These are phyloP conservation scores for Vitis hybrid DNA, from an alignment of 177 flowering plant genomes.

Conservation along the genomic window DNA sequence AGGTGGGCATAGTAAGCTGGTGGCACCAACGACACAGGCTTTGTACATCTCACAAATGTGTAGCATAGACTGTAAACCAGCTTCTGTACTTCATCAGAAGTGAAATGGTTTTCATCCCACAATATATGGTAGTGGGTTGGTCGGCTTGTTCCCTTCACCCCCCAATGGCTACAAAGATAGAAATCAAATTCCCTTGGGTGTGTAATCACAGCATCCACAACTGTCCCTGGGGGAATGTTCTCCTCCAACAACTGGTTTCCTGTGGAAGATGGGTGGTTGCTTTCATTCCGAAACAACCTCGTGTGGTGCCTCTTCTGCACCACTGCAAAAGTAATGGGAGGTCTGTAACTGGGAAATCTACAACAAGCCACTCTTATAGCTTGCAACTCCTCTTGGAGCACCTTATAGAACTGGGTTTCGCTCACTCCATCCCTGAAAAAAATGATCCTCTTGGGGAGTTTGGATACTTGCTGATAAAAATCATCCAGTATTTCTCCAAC, in stretches of 20 bases:
- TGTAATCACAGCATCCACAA: conserved; percentile 80
- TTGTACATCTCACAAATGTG: conserved; percentile 90
- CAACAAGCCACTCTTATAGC: conserved; percentile 70
- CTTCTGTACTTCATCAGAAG: conserved; percentile 86
- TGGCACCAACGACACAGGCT: conserved; percentile 92
- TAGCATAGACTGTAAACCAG: conserved; percentile 79
- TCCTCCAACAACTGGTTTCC: conserved; percentile 36
- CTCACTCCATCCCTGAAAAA: conserved; percentile 96
- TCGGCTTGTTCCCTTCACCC: conserved; percentile 90
- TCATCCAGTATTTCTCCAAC: conserved; percentile 72
- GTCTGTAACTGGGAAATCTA: conserved; percentile 55
- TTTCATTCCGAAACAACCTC: conserved; percentile 62
- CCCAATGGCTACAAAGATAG: conserved; percentile 95
- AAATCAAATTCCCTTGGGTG: conserved; percentile 93
- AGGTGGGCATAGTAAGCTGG: conserved; percentile 96
- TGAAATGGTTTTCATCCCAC: conserved; percentile 85
- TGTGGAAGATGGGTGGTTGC: conserved; percentile 19
- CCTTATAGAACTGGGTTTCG: conserved; percentile 86
- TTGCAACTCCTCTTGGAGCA: conserved; percentile 71
- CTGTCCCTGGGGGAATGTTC: conserved; percentile 90
- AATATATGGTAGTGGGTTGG: conserved; percentile 89
- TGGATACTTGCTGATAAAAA: conserved; percentile 47
- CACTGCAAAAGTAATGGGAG: conserved; percentile 76
- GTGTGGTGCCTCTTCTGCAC: conserved; percentile 98
- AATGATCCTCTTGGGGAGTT: conserved; percentile 65